Percentiles rank a stretch among this genome's conserved stretches.
These are phyloP conservation scores for Dichomitus squalens DNA, from an alignment of 1,284 basidiomycete genomes.

Conservation along the genomic window DNA sequence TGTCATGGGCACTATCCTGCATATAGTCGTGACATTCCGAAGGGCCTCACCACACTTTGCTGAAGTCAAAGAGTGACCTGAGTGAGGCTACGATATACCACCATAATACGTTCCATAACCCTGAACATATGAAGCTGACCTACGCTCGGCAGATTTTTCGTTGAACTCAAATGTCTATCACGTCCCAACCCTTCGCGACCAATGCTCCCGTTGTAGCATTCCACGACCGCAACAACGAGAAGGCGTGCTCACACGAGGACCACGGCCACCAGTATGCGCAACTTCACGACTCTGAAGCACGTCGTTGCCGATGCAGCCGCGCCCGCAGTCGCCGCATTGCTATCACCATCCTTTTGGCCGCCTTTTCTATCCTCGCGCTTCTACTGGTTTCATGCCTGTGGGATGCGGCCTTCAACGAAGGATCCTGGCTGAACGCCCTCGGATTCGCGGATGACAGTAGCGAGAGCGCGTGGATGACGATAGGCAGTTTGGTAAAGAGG, in stretches of 20 bases:
- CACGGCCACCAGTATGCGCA: constrained; percentile 1
- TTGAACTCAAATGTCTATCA: constrained; percentile 7
- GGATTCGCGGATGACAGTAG: constrained; percentile 14
- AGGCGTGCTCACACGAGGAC: constrained; percentile 13
- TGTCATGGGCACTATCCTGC: too few relatives aligned
- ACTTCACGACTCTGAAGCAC: neutral
- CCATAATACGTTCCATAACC: too few relatives aligned
- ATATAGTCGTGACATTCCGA: too few relatives aligned
- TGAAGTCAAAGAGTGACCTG: too few relatives aligned
- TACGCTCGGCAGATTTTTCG: too few relatives aligned
- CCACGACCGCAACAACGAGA: constrained; percentile 12
- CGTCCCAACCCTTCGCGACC: constrained; percentile 16
- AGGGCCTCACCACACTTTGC: too few relatives aligned
- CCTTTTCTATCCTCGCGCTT: constrained; percentile 9
- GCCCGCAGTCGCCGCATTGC: constrained; percentile 13
- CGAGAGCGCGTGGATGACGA: constrained; percentile 15
- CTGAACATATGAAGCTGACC: too few relatives aligned
- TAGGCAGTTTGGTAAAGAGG: constrained; percentile 22
- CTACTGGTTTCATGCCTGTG: constrained; percentile 12
- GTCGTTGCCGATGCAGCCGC: constrained; percentile 14
- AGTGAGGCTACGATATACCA: too few relatives aligned
- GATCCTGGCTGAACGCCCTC: constrained; percentile 11
- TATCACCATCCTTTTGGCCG: constrained; percentile 9
- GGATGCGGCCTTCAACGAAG: constrained; percentile 15
- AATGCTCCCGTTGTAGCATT: constrained; percentile 8